Conservation (phyloP, 768 basidiomycete genomes). For the Boletus sp. region DNA sequence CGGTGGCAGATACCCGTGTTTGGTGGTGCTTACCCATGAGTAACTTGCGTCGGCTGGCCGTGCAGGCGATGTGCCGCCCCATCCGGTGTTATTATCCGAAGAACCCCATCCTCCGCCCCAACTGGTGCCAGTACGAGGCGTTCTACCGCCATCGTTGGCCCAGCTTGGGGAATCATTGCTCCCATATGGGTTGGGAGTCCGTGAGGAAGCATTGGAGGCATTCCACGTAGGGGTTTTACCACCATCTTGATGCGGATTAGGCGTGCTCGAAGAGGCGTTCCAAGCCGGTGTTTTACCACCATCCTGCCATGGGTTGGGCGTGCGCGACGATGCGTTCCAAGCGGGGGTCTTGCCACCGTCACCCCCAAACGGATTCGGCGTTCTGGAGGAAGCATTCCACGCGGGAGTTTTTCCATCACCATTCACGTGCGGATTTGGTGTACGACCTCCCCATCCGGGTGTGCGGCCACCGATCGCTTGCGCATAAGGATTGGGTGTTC, state of each 20-base stretch:
- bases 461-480: slow-evolving; percentile 39
- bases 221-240: slow-evolving; percentile 15
- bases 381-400: slow-evolving; percentile 62
- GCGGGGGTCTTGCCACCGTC: slow-evolving; percentile 68
- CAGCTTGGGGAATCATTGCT: slow-evolving; percentile 25
- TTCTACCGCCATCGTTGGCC: slow-evolving; percentile 41
- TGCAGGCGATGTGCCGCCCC: slow-evolving; percentile 32
- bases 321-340: slow-evolving; percentile 50
- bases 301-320: slow-evolving; percentile 54
- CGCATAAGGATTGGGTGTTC: slow-evolving; percentile 48
- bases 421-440: slow-evolving; percentile 65
- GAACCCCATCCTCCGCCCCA: slow-evolving; percentile 35
- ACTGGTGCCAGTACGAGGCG: slow-evolving; percentile 48
- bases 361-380: slow-evolving; percentile 64
- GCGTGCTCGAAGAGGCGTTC: slow-evolving; percentile 49
- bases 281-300: slow-evolving; percentile 51
- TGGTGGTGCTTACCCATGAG: slow-evolving; percentile 33
- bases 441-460: slow-evolving; percentile 45
- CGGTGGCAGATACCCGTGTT: slow-evolving; percentile 16
- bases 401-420: slow-evolving; percentile 60
- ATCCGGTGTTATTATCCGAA: slow-evolving; percentile 21
- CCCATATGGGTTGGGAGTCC: slow-evolving; percentile 54
- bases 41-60: slow-evolving; percentile 33
- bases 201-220: slow-evolving; percentile 30
- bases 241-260: slow-evolving; percentile 47